A percentile compares a stretch with the other conserved stretches of the same genome.
These are phyloP conservation scores for Ascochyta pisi DNA, from an alignment of 2,329 filamentous ascomycete genomes.

Conservation along the genomic window DNA sequence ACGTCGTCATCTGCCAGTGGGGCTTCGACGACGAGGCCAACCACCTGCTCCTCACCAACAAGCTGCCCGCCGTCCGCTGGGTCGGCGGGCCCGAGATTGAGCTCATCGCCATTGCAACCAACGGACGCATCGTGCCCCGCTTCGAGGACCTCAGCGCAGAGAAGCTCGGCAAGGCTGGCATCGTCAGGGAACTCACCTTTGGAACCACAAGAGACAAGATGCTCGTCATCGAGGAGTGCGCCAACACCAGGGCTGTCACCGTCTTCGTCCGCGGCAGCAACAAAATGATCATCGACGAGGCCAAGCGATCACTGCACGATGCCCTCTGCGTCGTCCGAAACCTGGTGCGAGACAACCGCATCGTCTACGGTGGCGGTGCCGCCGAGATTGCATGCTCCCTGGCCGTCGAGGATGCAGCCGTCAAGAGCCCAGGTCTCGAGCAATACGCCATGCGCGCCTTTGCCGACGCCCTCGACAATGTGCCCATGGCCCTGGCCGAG, in stretches of 20 bases:
- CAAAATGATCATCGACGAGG: slow-evolving; percentile 99
- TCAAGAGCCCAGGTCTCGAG: slow-evolving; percentile 94
- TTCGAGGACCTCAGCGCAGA: slow-evolving; percentile 92
- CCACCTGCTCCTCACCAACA: slow-evolving; percentile 93
- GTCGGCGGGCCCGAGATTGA: slow-evolving; percentile 98
- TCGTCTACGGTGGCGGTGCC: slow-evolving; percentile 96
- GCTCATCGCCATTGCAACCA: slow-evolving; percentile 97
- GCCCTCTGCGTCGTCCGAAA: slow-evolving; percentile 98
- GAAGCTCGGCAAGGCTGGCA: slow-evolving; percentile 88
- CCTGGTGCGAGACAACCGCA: slow-evolving; percentile 91
- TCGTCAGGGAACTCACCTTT: slow-evolving; percentile 94
- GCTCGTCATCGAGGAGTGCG: slow-evolving; percentile 98
- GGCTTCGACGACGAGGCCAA: slow-evolving; percentile 99
- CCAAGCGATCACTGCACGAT: slow-evolving; percentile 95
- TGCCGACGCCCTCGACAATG: slow-evolving; percentile 87
- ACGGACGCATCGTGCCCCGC: slow-evolving; percentile 94
- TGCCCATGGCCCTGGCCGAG: slow-evolving; percentile 96
- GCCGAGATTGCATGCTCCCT: slow-evolving; percentile 97
- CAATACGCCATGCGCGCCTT: slow-evolving; percentile 99
- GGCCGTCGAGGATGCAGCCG: slow-evolving; percentile 92
- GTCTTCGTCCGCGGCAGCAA: slow-evolving; percentile 97
- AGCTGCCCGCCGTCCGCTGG: slow-evolving; percentile 95
- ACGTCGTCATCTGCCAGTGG: slow-evolving; percentile 99
- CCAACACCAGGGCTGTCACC: slow-evolving; percentile 95
- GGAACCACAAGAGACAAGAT: slow-evolving; percentile 99